Evolutionary conservation across 345 rosid genomes (phyloP), one percentile per base, ranked within the genome.

Genomic region (Camelina laxa): DNA sequence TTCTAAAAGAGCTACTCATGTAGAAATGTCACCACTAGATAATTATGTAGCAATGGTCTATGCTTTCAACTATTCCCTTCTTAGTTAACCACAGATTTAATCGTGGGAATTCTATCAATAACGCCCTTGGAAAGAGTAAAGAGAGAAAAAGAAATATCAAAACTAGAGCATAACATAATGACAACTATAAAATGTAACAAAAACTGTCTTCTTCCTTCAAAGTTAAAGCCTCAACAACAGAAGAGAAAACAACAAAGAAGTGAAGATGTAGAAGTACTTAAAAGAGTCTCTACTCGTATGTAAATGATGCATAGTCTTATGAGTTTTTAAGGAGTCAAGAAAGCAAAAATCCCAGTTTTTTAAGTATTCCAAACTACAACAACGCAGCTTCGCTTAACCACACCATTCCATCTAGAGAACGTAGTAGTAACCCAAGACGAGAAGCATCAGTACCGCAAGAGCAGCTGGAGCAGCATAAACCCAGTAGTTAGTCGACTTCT

Each of bases 401-500:
- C 61, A 48, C 65, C 65, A 47, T 22, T 72, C 44, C 15, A 36
- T 68, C 74, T 79, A 79, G 72, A 73, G 81, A 72, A 73, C 74
- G 59, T 78, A 72, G 75, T 72, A 83, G 84, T 87, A 95, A 38
- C 77, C 88, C 9, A 84, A 72, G 8, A 60, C 81, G 14, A 85
- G 48, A 54, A 87, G 58, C 72, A 89, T 6, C 79, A 88, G 67
- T 42, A 81, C 88, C 56, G 79, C 78, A 55, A 85, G 49, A 9
- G 87, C 89, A 38, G 87, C 96, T 30, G 90, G 83, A 38, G 80
- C 90, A 20, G 81, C 92, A 81, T 84, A 89, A 30, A 79, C 30
- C 97, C 88, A 89, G 83, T 92, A 86, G 79, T 88, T 89, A 6
- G 82, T 84, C 3, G 90, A 57, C 83, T 86, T 92, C 80, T 86